These are phyloP conservation scores for Peronospora farinosa DNA, from an alignment of 352 stramenopile species.

Conservation along the genomic window DNA sequence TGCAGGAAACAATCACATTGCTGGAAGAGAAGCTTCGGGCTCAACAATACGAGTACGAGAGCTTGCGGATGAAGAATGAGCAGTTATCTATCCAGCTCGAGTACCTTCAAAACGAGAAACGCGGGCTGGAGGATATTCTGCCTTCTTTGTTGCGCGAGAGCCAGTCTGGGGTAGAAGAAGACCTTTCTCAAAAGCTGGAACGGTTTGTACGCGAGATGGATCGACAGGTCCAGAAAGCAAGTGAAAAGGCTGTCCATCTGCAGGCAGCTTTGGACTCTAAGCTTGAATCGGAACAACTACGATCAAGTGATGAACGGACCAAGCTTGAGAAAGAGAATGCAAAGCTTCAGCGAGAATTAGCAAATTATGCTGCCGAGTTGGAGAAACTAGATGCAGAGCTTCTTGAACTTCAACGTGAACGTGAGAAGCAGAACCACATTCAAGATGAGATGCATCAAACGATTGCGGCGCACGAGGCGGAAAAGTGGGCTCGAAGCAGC, in stretches of 20 bases:
- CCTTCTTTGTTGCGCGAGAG: slow-evolving; percentile 14
- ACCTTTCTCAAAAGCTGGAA: slow-evolving; percentile 40
- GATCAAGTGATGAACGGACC: slow-evolving; percentile 13
- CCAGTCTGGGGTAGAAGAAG: slow-evolving; percentile 25
- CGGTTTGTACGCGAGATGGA: slow-evolving; percentile 34
- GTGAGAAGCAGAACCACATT: slow-evolving; percentile 39
- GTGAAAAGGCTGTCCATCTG: slow-evolving; percentile 39
- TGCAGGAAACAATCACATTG: slow-evolving; percentile 25
- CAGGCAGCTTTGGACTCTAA: slow-evolving; percentile 33
- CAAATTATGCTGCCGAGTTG: slow-evolving; percentile 17
- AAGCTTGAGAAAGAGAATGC: slow-evolving; percentile 28
- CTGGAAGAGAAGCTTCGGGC: slow-evolving; percentile 33
- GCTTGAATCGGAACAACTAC: slow-evolving; percentile 23
- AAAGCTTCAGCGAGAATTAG: slow-evolving; percentile 25
- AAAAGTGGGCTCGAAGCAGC: slow-evolving; percentile 16
- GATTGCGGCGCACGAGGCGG: slow-evolving; percentile 30
- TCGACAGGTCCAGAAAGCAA: slow-evolving; percentile 36
- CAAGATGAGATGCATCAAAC: slow-evolving; percentile 36
- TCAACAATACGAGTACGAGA: slow-evolving; percentile 33
- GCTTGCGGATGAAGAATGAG: slow-evolving; percentile 26
- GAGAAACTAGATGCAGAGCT: slow-evolving; percentile 33
- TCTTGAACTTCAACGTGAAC: slow-evolving; percentile 36
- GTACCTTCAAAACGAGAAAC: slow-evolving; percentile 36
- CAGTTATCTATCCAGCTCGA: slow-evolving; percentile 33
- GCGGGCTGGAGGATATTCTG: slow-evolving; percentile 25